A percentile compares a stretch with the other conserved stretches of the same genome.
Conservation (phyloP, 495 filamentous ascomycete species). For the Aspergillus sparsus region DNA sequence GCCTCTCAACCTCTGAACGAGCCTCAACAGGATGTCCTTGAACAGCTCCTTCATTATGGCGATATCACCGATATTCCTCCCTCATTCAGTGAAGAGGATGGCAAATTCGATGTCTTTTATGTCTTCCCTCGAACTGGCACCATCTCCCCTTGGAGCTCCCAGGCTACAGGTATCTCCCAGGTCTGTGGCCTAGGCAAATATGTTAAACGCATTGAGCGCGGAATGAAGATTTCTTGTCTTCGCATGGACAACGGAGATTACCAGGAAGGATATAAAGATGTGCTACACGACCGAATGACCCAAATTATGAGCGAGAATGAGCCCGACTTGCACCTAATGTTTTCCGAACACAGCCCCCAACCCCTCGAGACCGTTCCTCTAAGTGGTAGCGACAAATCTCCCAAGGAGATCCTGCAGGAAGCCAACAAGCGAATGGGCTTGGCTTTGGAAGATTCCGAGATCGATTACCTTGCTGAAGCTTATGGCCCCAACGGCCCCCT, state of each 20-base stretch:
- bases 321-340: slow-evolving; percentile 73
- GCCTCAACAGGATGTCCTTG: slow-evolving; percentile 48
- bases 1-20: slow-evolving; percentile 42
- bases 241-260: slow-evolving; percentile 35
- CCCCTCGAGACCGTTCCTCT: slow-evolving; percentile 74
- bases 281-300: slow-evolving; percentile 92
- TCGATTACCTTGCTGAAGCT: slow-evolving; percentile 87
- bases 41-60: slow-evolving; percentile 65
- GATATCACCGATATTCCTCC: slow-evolving; percentile 52
- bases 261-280: slow-evolving; percentile 63
- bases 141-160: slow-evolving; percentile 95
- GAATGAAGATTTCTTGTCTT: slow-evolving; percentile 66
- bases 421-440: slow-evolving; percentile 83
- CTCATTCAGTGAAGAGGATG: slow-evolving; percentile 45
- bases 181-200: slow-evolving; percentile 78
- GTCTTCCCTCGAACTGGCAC: slow-evolving; percentile 77
- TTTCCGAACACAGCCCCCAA: slow-evolving; percentile 70
- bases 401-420: slow-evolving; percentile 70
- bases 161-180: slow-evolving; percentile 88
- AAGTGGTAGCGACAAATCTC: slow-evolving; percentile 57
- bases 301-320: slow-evolving; percentile 64
- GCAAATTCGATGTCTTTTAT: slow-evolving; percentile 58
- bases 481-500: slow-evolving; percentile 71
- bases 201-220: slow-evolving; percentile 85
- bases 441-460: slow-evolving; percentile 83